Evolutionary conservation across 371 early-diverging fungal species (phyloP).

Genomic region (Thermomucor indicae-seudaticae): DNA sequence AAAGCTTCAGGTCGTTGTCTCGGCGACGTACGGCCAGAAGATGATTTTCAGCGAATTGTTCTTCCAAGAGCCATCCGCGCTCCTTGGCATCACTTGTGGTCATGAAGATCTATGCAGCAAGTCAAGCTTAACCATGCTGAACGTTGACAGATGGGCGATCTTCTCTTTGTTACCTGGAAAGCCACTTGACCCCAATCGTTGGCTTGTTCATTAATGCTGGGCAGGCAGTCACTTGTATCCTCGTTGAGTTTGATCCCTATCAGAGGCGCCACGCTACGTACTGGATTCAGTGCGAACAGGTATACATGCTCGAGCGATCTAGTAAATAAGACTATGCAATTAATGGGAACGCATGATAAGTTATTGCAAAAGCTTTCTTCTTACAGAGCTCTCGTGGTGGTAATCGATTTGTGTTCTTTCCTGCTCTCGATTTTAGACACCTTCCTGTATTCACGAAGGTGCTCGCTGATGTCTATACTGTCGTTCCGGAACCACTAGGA

Average conservation of each 20-base stretch:
- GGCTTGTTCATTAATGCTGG: background rate
- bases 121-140: background rate
- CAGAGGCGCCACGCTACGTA: background rate
- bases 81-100: background rate
- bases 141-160: background rate
- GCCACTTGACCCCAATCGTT: background rate
- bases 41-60: background rate
- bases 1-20: background rate
- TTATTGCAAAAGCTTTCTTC: background rate
- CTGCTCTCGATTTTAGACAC: background rate
- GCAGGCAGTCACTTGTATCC: background rate
- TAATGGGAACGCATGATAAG: background rate
- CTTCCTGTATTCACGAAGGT: background rate
- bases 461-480: background rate
- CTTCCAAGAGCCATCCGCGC: background rate
- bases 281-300: background rate
- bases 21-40: background rate
- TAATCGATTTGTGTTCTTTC: background rate
- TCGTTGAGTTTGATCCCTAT: background rate
- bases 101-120: background rate
- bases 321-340: background rate
- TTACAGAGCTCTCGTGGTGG: background rate
- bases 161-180: background rate
- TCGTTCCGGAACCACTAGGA: background rate
- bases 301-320: background rate